A percentile compares a stretch with the other conserved stretches of the same genome.
Evolutionary conservation across 2,329 filamentous ascomycete genomes (phyloP).

Genomic region (Penicillium sp.): DNA sequence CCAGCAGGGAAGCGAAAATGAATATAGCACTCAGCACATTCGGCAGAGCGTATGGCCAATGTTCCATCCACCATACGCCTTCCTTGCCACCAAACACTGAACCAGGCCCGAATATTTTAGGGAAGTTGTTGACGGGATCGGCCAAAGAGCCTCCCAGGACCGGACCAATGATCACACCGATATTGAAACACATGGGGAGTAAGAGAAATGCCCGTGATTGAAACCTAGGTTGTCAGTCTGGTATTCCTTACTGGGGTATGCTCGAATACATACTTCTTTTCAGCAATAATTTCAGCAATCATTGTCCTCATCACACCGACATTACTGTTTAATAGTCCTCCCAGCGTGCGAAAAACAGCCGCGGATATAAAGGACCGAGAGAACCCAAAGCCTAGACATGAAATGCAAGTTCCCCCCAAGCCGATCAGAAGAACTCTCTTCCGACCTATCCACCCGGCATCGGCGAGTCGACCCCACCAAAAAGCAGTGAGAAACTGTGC

Average conservation of each 20-base stretch:
- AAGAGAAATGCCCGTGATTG: conserved; percentile 55
- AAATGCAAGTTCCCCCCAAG: conserved; percentile 63
- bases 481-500: conserved; percentile 80
- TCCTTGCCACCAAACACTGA: conserved; percentile 53
- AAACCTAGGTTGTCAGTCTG: conserved; percentile 28
- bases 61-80: conserved; percentile 60
- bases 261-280: conserved; percentile 55
- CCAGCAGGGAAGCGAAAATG: conserved; percentile 52
- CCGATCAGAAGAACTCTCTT: conserved; percentile 77
- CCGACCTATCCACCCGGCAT: conserved; percentile 62
- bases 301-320: conserved; percentile 71
- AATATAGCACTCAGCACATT: conserved; percentile 63
- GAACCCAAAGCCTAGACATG: conserved; percentile 66
- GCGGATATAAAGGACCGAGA: conserved; percentile 59
- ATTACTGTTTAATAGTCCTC: conserved; percentile 67
- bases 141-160: conserved; percentile 63
- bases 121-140: conserved; percentile 60
- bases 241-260: background rate
- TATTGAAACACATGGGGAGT: conserved; percentile 65
- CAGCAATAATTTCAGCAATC: conserved; percentile 66
- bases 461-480: conserved; percentile 69
- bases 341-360: conserved; percentile 61
- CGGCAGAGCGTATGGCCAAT: conserved; percentile 65
- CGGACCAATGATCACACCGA: conserved; percentile 58
- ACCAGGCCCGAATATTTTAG: conserved; percentile 57